phyloP scores from a whole-genome alignment of 108 stramenopile species.

The Skeletonema costatum region DNA sequence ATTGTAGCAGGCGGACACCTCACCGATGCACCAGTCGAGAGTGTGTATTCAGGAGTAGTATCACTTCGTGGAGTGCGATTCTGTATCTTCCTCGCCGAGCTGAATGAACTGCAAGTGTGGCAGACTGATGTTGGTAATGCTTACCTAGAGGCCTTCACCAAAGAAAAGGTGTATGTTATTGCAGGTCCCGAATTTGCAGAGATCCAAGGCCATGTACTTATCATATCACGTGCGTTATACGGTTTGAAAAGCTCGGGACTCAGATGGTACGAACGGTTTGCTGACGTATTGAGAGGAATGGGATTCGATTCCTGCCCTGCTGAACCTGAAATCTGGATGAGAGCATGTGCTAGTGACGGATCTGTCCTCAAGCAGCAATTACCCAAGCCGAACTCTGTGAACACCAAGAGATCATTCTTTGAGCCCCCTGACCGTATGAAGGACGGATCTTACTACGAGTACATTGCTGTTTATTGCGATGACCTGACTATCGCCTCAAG shows the following conservation, averaged over 20 bases:
- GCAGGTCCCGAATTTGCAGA: neutral
- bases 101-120: constrained; percentile 39
- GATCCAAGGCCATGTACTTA: constrained; percentile 4
- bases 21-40: constrained; percentile 18
- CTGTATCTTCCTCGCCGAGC: constrained; percentile 29
- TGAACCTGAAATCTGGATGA: constrained; percentile 53
- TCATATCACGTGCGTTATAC: constrained; percentile 37
- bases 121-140: constrained; percentile 28
- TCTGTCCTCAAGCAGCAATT: too few species aligned
- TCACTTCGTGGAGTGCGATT: neutral
- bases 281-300: constrained; percentile 6
- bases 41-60: constrained; percentile 46
- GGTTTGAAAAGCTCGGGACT: constrained; percentile 7
- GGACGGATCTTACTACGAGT: neutral
- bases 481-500: constrained; percentile 8
- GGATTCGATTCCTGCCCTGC: constrained; percentile 40
- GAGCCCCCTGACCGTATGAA: neutral
- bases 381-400: too few species aligned
- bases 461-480: constrained; percentile 9
- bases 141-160: constrained; percentile 7
- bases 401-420: too few species aligned
- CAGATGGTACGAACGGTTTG: constrained; percentile 7
- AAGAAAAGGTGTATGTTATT: constrained; percentile 17
- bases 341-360: neutral
- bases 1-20: constrained; percentile 31